phyloP scores from a whole-genome alignment of 2,329 filamentous ascomycete species.

The Verticillium zaregamsianum region DNA sequence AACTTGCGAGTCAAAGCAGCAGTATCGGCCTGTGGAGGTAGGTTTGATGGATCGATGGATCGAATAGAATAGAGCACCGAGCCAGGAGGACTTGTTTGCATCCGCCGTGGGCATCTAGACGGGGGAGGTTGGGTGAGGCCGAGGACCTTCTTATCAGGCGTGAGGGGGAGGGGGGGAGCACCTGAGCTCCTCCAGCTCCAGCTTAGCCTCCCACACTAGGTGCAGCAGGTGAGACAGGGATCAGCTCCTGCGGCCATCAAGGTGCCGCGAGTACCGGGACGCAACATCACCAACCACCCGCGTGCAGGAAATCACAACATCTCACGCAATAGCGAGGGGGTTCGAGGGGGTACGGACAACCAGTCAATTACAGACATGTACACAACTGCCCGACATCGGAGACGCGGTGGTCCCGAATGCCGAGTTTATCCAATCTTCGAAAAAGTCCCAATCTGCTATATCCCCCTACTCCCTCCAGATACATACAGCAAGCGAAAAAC shows the following conservation, averaged over 20 bases:
- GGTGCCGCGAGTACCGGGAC: conserved; percentile 6
- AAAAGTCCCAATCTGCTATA: neutral
- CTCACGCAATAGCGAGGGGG: neutral
- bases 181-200: neutral
- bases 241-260: neutral
- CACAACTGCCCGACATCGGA: neutral
- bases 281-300: neutral
- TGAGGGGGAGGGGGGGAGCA: neutral
- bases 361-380: conserved; percentile 4
- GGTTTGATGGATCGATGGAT: neutral
- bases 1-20: neutral
- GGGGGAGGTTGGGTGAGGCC: neutral
- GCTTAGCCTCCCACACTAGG: neutral
- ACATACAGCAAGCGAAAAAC: neutral
- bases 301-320: neutral
- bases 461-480: neutral
- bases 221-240: neutral
- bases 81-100: too few species aligned
- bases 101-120: too few species aligned
- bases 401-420: neutral
- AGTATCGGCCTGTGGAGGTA: too few species aligned
- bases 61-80: too few species aligned
- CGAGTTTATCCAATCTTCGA: neutral
- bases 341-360: neutral
- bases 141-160: neutral